Conservation (phyloP, 345 rosid species). For the Melaleuca quinquenervia region DNA sequence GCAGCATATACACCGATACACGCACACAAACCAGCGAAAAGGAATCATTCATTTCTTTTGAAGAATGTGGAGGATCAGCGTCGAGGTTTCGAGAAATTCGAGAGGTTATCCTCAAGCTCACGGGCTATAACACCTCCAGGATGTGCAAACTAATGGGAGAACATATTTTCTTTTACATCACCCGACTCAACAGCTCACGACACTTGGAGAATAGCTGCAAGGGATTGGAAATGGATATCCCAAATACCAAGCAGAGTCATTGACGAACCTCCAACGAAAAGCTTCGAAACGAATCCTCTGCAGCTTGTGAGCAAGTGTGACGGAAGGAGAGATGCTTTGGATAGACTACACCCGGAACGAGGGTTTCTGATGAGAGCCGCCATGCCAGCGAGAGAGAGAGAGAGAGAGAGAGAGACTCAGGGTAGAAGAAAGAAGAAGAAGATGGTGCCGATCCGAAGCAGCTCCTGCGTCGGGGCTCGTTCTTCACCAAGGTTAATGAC, state of each 20-base stretch:
- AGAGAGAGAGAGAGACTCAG: neutral
- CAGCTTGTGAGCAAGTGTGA: conserved; percentile 15
- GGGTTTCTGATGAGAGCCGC: conserved; percentile 44
- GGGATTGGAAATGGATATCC: neutral
- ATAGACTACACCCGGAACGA: neutral
- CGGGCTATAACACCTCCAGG: too few species aligned
- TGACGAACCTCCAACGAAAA: conserved; percentile 39
- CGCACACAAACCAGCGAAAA: neutral
- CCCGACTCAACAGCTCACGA: too few species aligned
- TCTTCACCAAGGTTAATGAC: neutral
- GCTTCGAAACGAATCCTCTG: conserved; percentile 64
- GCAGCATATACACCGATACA: neutral
- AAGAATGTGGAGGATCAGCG: neutral
- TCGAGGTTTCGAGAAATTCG: too few species aligned
- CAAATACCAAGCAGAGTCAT: neutral
- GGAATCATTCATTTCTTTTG: neutral
- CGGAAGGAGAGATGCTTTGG: conserved; percentile 2
- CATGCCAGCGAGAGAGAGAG: neutral
- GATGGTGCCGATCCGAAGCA: neutral
- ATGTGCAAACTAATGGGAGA: too few species aligned
- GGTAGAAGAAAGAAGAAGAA: neutral
- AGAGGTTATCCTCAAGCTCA: too few species aligned
- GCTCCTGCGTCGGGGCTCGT: neutral
- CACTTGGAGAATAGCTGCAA: neutral
- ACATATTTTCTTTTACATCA: neutral